Conservation (phyloP, 1,284 basidiomycete species). For the Prillingera fragicola region DNA sequence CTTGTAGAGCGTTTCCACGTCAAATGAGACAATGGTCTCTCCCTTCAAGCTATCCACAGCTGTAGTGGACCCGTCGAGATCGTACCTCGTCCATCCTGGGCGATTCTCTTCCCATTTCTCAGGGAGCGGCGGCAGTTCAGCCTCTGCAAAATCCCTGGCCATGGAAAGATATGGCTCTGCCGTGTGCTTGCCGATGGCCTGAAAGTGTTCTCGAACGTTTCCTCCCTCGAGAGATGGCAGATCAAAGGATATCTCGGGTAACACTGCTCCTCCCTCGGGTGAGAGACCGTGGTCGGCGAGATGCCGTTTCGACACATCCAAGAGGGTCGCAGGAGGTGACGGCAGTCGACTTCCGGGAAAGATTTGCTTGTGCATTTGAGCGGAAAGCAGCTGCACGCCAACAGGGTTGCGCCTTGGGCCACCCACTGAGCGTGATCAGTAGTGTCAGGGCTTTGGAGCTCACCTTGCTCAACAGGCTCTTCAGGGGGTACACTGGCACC, state of each 20-base stretch:
- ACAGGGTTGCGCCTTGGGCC: conserved; percentile 63
- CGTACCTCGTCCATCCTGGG: conserved; percentile 88
- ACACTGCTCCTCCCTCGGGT: conserved; percentile 68
- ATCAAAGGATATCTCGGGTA: conserved; percentile 71
- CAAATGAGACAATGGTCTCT: conserved; percentile 70
- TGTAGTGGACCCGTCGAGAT: conserved; percentile 29
- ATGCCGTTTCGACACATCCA: conserved; percentile 74
- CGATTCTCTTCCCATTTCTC: conserved; percentile 64
- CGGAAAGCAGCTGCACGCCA: conserved; percentile 86
- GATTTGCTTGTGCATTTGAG: conserved; percentile 70
- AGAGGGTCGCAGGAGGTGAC: conserved; percentile 57
- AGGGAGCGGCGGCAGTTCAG: conserved; percentile 57
- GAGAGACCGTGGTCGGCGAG: conserved; percentile 73
- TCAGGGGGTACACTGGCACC: background rate
- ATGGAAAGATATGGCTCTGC: conserved; percentile 78
- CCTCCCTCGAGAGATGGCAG: conserved; percentile 77
- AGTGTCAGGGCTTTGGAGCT: background rate
- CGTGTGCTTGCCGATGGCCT: conserved; percentile 64
- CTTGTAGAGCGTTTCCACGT: conserved; percentile 88
- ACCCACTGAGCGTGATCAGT: background rate
- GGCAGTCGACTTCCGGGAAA: conserved; percentile 69
- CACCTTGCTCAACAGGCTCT: background rate
- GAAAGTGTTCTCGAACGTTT: conserved; percentile 84
- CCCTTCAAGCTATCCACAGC: conserved; percentile 53
- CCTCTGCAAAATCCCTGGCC: conserved; percentile 60